Evolutionary conservation across 2,329 filamentous ascomycete genomes (phyloP), one percentile per base, ranked within the genome.

Genomic region (Dactylellina leptospora): DNA sequence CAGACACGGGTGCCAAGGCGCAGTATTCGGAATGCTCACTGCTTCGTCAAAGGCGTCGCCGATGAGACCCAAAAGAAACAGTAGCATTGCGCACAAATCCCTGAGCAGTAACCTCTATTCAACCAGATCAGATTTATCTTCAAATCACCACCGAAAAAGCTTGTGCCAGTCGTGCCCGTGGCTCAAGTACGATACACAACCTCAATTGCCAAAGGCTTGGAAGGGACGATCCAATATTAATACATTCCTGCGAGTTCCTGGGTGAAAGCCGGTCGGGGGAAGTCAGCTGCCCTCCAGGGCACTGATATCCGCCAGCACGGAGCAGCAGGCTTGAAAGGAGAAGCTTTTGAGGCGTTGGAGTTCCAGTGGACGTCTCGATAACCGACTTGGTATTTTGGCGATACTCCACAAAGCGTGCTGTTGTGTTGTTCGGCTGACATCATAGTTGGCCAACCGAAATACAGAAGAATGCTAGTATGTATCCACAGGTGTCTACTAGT

Each of bases 241-340:
- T 51, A 25, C 44, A 45, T 8, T 44, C 4, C n/a, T 20, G 28
- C 27, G 38, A 47, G 54, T 58, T 42, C 33, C 64, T 40, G 40
- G 63, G 40, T 61, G 28, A 20, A 36, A 30, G 28, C 42, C 16
- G 11, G 18, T 44, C 18, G 22, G 36, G 60, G 53, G 47, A 45
- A 44, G 56, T 13, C 25, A 63, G n/a, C 51, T 71, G 25, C 66
- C 66, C 45, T 53, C 56, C 66, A 53, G 36, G 58, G 66, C 44
- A 71, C 20, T 62, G 66, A 71, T 71, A 44, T 36, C 36, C 66
- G 45, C 45, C 58, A 58, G 58, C 66, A 55, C 30, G 42, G 40
- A 28, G 53, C 25, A 36, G 11, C n/a, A 13, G 2, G 11, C 33
- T 55, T 40, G 2, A 13, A 44, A 53, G 10, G 60, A 59, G 36